Evolutionary conservation across 2,329 filamentous ascomycete genomes (phyloP).

Genomic region (Penicillium sp.): DNA sequence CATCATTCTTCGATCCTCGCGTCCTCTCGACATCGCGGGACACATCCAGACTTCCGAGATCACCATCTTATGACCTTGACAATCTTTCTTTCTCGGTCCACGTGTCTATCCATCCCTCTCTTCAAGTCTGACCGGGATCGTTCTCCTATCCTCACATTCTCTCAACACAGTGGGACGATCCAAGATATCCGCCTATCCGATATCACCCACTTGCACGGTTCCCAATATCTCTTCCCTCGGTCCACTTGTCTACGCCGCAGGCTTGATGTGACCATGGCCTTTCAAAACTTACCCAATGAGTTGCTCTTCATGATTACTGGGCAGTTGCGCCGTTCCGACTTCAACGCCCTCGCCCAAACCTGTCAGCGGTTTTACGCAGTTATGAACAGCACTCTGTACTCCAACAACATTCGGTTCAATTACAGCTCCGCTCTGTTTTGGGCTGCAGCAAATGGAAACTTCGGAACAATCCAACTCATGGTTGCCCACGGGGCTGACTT

Average conservation of each 20-base stretch:
- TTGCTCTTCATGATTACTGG: not conserved
- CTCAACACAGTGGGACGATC: not conserved
- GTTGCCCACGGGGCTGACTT: not conserved
- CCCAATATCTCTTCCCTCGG: not conserved
- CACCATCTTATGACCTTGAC: too few relatives aligned
- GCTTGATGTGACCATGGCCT: not conserved
- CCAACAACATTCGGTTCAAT: not conserved
- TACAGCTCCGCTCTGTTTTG: not conserved
- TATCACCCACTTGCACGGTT: not conserved
- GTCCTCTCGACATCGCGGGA: too few relatives aligned
- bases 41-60: too few relatives aligned
- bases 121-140: not conserved
- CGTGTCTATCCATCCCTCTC: not conserved
- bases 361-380: not conserved
- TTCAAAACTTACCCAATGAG: not conserved
- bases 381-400: slow-evolving; percentile 1
- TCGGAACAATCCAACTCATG: not conserved
- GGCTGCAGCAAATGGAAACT: not conserved
- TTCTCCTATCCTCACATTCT: not conserved
- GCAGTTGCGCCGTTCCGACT: not conserved
- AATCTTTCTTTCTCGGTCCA: not conserved
- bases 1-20: too few relatives aligned
- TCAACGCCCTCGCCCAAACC: not conserved
- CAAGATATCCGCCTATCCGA: not conserved
- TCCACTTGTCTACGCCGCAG: not conserved